A percentile compares a stretch with the other conserved stretches of the same genome.
Conservation (phyloP, 1,284 basidiomycete genomes). For the Sphaerobolus stellatus region DNA sequence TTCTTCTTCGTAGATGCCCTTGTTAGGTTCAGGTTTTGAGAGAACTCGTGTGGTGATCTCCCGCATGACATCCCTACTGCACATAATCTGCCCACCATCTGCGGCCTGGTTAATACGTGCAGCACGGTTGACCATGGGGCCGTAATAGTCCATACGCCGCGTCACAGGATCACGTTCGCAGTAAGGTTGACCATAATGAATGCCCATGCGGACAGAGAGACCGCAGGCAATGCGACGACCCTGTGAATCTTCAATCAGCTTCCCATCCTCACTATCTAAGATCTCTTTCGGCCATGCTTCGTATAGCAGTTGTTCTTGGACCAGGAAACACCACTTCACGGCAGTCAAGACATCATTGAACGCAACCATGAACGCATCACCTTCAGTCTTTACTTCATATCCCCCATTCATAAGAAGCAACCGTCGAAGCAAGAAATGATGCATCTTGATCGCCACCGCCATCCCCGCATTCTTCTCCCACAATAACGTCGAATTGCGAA, state of each 20-base stretch:
- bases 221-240: constrained; percentile 83
- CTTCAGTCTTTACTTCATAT: constrained; percentile 99
- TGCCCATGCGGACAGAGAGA: constrained; percentile 95
- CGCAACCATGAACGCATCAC: constrained; percentile 98
- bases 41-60: constrained; percentile 72
- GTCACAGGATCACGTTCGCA: constrained; percentile 96
- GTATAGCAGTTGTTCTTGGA: constrained; percentile 84
- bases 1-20: constrained; percentile 42
- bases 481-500: constrained; percentile 93
- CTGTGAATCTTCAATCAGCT: constrained; percentile 70
- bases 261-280: constrained; percentile 89
- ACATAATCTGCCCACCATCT: constrained; percentile 93
- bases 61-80: constrained; percentile 84
- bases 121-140: constrained; percentile 90
- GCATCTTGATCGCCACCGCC: constrained; percentile 91
- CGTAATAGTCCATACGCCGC: constrained; percentile 96
- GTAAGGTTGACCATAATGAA: constrained; percentile 90
- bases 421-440: constrained; percentile 86
- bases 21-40: constrained; percentile 46
- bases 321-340: constrained; percentile 88
- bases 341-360: constrained; percentile 90
- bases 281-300: constrained; percentile 95
- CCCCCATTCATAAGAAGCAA: constrained; percentile 91
- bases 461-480: constrained; percentile 99
- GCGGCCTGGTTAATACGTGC: constrained; percentile 85